Evolutionary conservation across 2,329 filamentous ascomycete species (phyloP).

Genomic region (Diaporthe humulicola): DNA sequence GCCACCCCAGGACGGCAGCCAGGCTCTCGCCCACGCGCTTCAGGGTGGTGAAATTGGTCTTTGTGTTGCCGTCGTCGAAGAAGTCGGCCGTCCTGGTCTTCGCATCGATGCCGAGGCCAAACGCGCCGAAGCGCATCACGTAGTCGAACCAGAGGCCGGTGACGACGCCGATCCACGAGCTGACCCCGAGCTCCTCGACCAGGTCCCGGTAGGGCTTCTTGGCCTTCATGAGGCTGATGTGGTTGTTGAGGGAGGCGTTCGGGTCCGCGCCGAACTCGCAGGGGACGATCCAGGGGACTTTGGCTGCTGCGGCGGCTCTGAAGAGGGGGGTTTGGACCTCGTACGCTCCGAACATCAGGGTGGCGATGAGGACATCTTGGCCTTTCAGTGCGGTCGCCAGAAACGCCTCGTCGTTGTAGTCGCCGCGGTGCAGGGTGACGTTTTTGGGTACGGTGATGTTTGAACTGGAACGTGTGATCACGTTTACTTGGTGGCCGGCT

Average conservation of each 20-base stretch:
- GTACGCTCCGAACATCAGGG: background rate
- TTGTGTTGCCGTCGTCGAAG: slow-evolving; percentile 48
- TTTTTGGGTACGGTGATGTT: background rate
- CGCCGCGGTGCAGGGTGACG: background rate
- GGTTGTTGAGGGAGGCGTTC: slow-evolving; percentile 39
- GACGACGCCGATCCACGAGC: slow-evolving; percentile 50
- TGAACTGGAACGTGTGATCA: background rate
- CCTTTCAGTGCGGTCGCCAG: background rate
- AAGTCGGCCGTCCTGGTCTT: slow-evolving; percentile 47
- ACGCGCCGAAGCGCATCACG: slow-evolving; percentile 44
- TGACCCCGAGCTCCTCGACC: slow-evolving; percentile 48
- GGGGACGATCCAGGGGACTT: slow-evolving; percentile 49
- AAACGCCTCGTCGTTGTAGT: slow-evolving; percentile 11
- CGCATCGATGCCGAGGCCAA: slow-evolving; percentile 49
- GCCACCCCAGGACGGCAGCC: slow-evolving; percentile 51
- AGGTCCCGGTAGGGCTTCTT: slow-evolving; percentile 47
- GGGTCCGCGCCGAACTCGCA: slow-evolving; percentile 50
- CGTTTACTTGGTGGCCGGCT: background rate
- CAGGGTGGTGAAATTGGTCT: slow-evolving; percentile 48
- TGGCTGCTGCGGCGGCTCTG: slow-evolving; percentile 49
- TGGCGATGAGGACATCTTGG: background rate
- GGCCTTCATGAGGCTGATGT: slow-evolving; percentile 42
- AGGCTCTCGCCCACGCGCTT: slow-evolving; percentile 51
- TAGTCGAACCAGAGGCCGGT: slow-evolving; percentile 52
- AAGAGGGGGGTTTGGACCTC: slow-evolving; percentile 41